These are phyloP conservation scores for Yamadazyma olivae DNA, from an alignment of 805 yeast species.

Conservation along the genomic window DNA sequence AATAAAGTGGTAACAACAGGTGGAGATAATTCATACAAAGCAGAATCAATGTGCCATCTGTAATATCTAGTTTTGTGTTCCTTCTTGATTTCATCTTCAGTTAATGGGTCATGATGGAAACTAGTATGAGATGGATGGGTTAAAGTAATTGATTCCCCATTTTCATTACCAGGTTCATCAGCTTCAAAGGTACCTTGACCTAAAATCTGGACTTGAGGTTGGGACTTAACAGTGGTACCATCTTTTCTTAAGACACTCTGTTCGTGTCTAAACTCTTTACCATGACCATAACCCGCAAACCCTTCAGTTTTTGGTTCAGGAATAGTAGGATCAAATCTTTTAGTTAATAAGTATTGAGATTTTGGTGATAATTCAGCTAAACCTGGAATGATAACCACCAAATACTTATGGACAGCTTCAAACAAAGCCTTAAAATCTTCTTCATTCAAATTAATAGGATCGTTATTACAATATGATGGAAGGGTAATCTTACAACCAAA, in stretches of 20 bases:
- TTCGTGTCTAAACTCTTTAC: constrained; percentile 57
- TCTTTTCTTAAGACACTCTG: constrained; percentile 72
- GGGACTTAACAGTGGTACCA: constrained; percentile 73
- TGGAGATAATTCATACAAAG: constrained; percentile 80
- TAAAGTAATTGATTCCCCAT: constrained; percentile 56
- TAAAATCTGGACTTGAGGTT: constrained; percentile 87
- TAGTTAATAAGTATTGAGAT: constrained; percentile 73
- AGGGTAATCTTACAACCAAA: constrained; percentile 68
- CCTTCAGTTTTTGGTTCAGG: constrained; percentile 38
- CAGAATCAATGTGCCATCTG: constrained; percentile 94
- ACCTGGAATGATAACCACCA: constrained; percentile 72
- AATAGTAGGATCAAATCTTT: constrained; percentile 71
- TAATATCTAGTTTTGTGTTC: constrained; percentile 74
- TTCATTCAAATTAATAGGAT: constrained; percentile 66
- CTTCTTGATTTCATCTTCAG: constrained; percentile 57
- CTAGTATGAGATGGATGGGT: constrained; percentile 84
- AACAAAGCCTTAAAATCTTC: constrained; percentile 61
- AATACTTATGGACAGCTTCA: constrained; percentile 62
- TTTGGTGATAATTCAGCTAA: constrained; percentile 68
- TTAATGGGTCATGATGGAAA: constrained; percentile 68
- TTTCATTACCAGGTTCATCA: constrained; percentile 52
- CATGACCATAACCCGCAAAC: constrained; percentile 74
- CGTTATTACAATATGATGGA: constrained; percentile 63
- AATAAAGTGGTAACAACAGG: constrained; percentile 83
- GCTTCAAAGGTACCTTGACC: constrained; percentile 76